Base-by-base conservation (phyloP, 768 basidiomycete genomes). In the Kwoniella shandongensis region DNA sequence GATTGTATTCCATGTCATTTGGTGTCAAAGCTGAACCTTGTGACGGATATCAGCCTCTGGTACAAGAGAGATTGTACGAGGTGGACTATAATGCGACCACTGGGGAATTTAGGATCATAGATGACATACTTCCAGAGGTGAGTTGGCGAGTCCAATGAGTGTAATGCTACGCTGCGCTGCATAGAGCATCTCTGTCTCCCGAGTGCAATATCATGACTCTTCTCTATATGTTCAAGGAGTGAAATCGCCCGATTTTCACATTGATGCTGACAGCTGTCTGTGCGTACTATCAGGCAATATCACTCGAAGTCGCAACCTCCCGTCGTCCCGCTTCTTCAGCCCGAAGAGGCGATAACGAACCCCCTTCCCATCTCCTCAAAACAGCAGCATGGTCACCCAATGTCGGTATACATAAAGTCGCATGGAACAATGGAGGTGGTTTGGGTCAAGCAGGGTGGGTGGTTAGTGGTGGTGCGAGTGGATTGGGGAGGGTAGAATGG, bases 51-150 rank as follows among this genome's bases (percentile, higher is more conserved):
- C 29, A 51, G 55, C 59, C 62, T 39, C 44, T 73, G 23, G 27
- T 50, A 17, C 47, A 40, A 84, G 74, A 69, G 29, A 61, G 66
- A 27, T 81, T 94, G 17, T 96, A 84, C 67, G 88, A 89, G 69
- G 81, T 98, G 50, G 94, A 98, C 76, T 91, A 89, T 67, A 91
- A 85, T 65, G 84, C 87, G 38, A 83, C 81, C 6, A 83, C 83
- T 0, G 83, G 84, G 20, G 84, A 89, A 57, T 91, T 83, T 71
- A 81, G 93, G 22, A 90, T 97, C 86, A 77, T 92, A n/a, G 94
- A 98, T 56, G 83, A 84, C 22, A 85, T 94, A 65, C 74, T 87
- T 6, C 89, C 92, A 1, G 83, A 85, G 77, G 91, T 79, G 32
- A 56, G 67, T 55, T 13, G 2, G 7, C 18, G 8, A 22, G 4